A percentile compares a stretch with the other conserved stretches of the same genome.
Conservation (phyloP, 768 basidiomycete species). For the Trametes elegans region DNA sequence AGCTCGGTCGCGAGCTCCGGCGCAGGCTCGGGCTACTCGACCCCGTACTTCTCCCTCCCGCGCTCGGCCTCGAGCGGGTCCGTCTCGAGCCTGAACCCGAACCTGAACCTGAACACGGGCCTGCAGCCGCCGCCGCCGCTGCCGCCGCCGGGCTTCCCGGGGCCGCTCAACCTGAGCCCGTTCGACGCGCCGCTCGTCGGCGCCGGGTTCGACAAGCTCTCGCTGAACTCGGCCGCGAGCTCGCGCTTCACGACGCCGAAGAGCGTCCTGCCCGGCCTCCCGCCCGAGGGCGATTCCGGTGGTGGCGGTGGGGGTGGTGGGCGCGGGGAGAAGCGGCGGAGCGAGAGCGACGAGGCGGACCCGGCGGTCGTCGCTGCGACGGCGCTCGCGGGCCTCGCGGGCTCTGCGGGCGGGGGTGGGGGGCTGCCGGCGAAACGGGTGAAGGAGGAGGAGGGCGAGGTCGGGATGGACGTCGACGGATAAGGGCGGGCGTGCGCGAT, state of each 20-base stretch:
- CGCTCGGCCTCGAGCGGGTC: constrained; percentile 11
- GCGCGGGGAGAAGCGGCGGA: constrained; percentile 19
- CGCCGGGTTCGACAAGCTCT: constrained; percentile 24
- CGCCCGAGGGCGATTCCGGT: constrained; percentile 22
- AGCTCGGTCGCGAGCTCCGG: constrained; percentile 1
- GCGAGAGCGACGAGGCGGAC: constrained; percentile 19
- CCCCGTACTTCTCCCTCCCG: constrained; percentile 17
- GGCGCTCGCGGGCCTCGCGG: constrained; percentile 21
- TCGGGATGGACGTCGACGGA: constrained; percentile 16
- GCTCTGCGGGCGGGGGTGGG: neutral
- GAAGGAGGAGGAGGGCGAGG: constrained; percentile 20
- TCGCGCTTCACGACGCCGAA: constrained; percentile 26
- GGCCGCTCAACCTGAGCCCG: constrained; percentile 16
- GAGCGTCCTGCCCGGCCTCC: constrained; percentile 18
- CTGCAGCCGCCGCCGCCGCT: too few relatives aligned
- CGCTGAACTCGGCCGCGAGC: constrained; percentile 21
- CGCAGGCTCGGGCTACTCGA: constrained; percentile 16
- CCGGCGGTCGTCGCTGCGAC: constrained; percentile 21
- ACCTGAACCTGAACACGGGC: constrained; percentile 4
- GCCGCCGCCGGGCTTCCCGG: constrained; percentile 14
- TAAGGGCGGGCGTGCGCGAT: neutral
- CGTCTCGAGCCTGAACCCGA: constrained; percentile 8
- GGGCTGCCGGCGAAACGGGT: constrained; percentile 9
- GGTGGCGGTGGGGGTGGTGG: neutral
- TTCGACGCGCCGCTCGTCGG: constrained; percentile 17